Evolutionary conservation across 345 rosid species (phyloP).

Genomic region (Gossypium bickii): DNA sequence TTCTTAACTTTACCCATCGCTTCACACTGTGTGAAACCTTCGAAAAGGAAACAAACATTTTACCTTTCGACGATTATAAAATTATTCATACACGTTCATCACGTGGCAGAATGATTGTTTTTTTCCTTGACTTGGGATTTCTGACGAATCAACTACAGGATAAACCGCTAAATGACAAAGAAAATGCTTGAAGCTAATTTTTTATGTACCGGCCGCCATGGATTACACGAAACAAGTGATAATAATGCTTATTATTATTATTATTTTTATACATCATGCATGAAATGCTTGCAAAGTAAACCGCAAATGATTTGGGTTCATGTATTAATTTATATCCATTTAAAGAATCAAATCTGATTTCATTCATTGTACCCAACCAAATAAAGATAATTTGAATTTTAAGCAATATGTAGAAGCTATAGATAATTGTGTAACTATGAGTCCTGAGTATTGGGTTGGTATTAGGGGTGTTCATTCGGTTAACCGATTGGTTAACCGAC

Average conservation of each 20-base stretch:
- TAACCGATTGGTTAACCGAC: too few relatives aligned
- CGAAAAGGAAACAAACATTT: background rate
- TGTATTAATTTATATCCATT: background rate
- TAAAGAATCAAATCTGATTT: background rate
- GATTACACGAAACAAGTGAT: background rate
- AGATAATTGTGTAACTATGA: too few relatives aligned
- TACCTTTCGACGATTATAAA: background rate
- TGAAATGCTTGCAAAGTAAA: background rate
- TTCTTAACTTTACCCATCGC: background rate
- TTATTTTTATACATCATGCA: background rate
- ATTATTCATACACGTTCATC: background rate
- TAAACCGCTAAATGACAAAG: background rate
- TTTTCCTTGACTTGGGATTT: background rate
- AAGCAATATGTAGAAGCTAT: too few relatives aligned
- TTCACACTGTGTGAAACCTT: background rate
- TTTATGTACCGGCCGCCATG: background rate
- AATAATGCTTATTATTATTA: background rate
- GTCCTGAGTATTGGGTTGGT: too few relatives aligned
- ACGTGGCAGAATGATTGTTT: background rate
- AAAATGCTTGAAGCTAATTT: background rate
- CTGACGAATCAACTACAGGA: background rate
- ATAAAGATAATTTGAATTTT: too few relatives aligned
- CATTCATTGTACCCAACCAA: background rate
- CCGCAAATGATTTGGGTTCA: too few relatives aligned
- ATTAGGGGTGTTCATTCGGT: too few relatives aligned